Conservation (phyloP, 495 filamentous ascomycete species). For the Penicillium alfredii region DNA sequence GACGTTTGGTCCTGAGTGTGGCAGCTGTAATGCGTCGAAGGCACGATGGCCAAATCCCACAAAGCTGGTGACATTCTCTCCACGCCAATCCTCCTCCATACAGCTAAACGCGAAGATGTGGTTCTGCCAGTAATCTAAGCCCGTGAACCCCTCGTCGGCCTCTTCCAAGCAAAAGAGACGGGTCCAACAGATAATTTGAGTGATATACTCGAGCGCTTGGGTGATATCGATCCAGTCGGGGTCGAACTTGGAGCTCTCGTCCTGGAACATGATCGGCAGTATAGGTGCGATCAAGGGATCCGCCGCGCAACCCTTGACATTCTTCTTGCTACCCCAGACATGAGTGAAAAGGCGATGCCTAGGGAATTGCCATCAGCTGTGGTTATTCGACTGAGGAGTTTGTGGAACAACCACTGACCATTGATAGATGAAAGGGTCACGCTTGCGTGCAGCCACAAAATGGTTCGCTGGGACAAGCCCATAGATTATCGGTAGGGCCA, state of each 20-base stretch:
- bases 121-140: conserved; percentile 4
- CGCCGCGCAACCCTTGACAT: neutral
- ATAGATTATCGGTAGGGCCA: conserved; percentile 6
- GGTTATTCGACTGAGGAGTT: too few relatives aligned
- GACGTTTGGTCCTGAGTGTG: neutral
- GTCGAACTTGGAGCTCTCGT: neutral
- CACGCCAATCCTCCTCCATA: conserved; percentile 4
- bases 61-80: neutral
- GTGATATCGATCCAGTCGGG: neutral
- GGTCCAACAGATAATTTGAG: conserved; percentile 1
- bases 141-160: conserved; percentile 6
- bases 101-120: conserved; percentile 6
- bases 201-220: neutral
- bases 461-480: conserved; percentile 8
- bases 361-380: too few relatives aligned
- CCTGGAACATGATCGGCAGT: neutral
- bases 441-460: conserved; percentile 17
- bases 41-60: conserved; percentile 3
- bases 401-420: too few relatives aligned
- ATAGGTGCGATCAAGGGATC: neutral
- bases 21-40: conserved; percentile 3
- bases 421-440: conserved; percentile 14
- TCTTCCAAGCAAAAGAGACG: conserved; percentile 9
- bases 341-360: neutral
- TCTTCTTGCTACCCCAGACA: neutral